Evolutionary conservation across 768 basidiomycete genomes (phyloP), one percentile per base, ranked within the genome.

Genomic region (Boletus reticulatus): DNA sequence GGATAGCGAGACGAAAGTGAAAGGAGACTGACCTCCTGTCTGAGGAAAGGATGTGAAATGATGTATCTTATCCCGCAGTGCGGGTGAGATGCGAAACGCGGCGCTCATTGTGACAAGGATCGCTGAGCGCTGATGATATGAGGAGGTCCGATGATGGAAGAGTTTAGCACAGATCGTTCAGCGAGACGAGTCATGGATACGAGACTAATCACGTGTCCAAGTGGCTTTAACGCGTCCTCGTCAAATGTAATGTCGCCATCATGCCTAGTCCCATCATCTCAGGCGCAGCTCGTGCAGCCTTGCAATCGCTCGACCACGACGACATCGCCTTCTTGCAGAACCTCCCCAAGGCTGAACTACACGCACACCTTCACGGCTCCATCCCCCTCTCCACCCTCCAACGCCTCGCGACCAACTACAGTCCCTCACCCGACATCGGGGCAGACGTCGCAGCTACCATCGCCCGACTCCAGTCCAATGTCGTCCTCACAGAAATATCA

Each of bases 1-100:
- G 17, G 39, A 19, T 27, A 20, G n/a, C 7, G 39, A 29, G 34
- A 43, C 12, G 11, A 41, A 41, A 2, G 11, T 17, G 27, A 9
- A 19, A 29, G 31, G 12, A 12, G 47, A 73, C 84, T 58, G 29
- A 90, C 91, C 91, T 48, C 93, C 92, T 0, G 94, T 96, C 74
- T 95, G 95, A 3, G 92, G 92, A 72, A 94, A 94, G 2, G 88
- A 89, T 0, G 92, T 89, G 66, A 91, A 94, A 64, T 94, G 89
- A 73, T 89, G 89, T 57, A 95, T 92, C 72, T 82, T 87, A 74
- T 94, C 91, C 92, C 93, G 94, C 59, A 94, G 76, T 9, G 84
- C 77, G 55, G 85, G 76, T 16, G 87, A 81, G 59, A 95, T 95
- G 48, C 86, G 83, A 73, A 90, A 94, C 12, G 61, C 60, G 19